These are phyloP conservation scores for Fomitopsis schrenkii DNA, from an alignment of 1,284 basidiomycete species.

Conservation along the genomic window DNA sequence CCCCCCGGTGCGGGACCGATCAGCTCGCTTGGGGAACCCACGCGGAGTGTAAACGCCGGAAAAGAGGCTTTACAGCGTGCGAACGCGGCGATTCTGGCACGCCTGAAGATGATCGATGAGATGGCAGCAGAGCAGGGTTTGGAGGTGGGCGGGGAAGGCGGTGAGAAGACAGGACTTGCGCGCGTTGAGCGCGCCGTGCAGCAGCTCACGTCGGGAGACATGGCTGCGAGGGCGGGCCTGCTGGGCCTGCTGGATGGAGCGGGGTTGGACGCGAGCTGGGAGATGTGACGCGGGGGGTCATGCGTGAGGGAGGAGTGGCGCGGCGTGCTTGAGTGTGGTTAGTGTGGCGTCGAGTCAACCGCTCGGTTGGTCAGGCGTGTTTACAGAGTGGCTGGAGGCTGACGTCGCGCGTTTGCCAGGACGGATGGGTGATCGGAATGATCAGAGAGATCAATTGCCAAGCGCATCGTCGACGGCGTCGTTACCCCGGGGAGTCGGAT, in stretches of 20 bases:
- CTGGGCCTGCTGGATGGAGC: slow-evolving; percentile 42
- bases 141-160: slow-evolving; percentile 39
- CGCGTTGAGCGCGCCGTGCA: slow-evolving; percentile 46
- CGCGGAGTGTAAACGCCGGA: slow-evolving; percentile 8
- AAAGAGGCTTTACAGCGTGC: slow-evolving; percentile 34
- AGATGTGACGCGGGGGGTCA: neutral
- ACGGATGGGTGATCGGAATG: neutral
- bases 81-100: slow-evolving; percentile 43
- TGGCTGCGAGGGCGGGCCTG: slow-evolving; percentile 30
- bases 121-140: slow-evolving; percentile 37
- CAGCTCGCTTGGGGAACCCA: slow-evolving; percentile 1
- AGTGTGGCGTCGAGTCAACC: neutral
- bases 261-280: slow-evolving; percentile 22
- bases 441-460: neutral
- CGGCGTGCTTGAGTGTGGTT: neutral
- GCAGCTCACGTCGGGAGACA: slow-evolving; percentile 21
- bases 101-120: slow-evolving; percentile 50
- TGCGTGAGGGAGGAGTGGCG: neutral
- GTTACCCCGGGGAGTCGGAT: neutral
- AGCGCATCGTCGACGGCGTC: neutral
- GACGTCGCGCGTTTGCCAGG: neutral
- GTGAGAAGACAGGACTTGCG: slow-evolving; percentile 41
- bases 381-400: neutral
- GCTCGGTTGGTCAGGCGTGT: neutral
- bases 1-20: slow-evolving; percentile 9